Evolutionary conservation across 208 protist species (phyloP).

Genomic region (Endotrypanum monterogeii): DNA sequence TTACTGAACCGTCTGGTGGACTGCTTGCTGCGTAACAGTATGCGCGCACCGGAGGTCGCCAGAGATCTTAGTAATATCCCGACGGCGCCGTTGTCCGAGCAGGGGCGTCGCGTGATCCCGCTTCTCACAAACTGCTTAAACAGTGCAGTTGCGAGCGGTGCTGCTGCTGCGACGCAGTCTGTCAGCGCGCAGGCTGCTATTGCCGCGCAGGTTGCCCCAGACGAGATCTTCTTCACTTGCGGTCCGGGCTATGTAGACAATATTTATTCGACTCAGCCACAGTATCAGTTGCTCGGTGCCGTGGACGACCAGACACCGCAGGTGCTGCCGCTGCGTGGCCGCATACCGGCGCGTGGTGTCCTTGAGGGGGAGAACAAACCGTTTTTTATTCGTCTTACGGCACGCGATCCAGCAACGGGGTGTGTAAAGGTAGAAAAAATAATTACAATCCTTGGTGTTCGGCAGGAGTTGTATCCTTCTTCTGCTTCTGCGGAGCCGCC

Average conservation of each 20-base stretch:
- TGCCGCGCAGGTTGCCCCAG: slow-evolving; percentile 9
- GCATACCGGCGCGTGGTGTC: slow-evolving; percentile 41
- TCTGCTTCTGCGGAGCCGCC: neutral
- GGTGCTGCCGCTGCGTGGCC: slow-evolving; percentile 59
- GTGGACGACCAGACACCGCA: slow-evolving; percentile 60
- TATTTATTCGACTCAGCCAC: slow-evolving; percentile 56
- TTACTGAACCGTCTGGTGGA: slow-evolving; percentile 69
- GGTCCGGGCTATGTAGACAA: slow-evolving; percentile 60
- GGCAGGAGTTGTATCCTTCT: neutral
- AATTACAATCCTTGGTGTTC: slow-evolving; percentile 50
- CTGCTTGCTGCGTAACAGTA: slow-evolving; percentile 55
- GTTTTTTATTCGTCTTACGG: slow-evolving; percentile 66
- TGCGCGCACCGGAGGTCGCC: slow-evolving; percentile 39
- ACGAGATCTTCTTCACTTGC: slow-evolving; percentile 68
- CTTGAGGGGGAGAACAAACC: slow-evolving; percentile 30
- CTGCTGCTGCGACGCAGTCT: slow-evolving; percentile 20
- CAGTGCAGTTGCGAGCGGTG: slow-evolving; percentile 21
- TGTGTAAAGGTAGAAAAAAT: slow-evolving; percentile 38
- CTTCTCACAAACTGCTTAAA: slow-evolving; percentile 58
- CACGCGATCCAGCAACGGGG: slow-evolving; percentile 50
- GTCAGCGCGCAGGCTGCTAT: slow-evolving; percentile 10
- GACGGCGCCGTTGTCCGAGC: slow-evolving; percentile 29
- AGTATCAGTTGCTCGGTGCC: slow-evolving; percentile 51
- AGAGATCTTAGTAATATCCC: slow-evolving; percentile 44
- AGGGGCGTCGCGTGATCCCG: slow-evolving; percentile 54